Percentiles rank a stretch among this genome's conserved stretches.
These are phyloP conservation scores for Luffa acutangula DNA, from an alignment of 306 rosid species.

Conservation along the genomic window DNA sequence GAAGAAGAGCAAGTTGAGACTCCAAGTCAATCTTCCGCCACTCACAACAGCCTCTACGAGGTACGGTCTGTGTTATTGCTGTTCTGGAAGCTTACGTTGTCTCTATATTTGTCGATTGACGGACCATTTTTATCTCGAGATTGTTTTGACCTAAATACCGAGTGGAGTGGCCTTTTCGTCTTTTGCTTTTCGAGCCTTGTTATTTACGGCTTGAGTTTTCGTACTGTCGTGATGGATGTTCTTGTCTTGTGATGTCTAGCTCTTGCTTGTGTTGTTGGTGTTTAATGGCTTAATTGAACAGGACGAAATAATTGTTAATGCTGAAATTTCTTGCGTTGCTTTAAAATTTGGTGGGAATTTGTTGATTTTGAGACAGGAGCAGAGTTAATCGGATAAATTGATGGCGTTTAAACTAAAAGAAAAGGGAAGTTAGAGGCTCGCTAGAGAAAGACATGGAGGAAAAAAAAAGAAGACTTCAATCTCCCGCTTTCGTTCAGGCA, in stretches of 20 bases:
- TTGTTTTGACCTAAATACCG: not conserved
- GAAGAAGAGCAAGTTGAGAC: constrained; percentile 11
- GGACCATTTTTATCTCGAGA: not conserved
- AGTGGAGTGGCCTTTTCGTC: not conserved
- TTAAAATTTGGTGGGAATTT: not conserved
- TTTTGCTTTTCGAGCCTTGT: not conserved
- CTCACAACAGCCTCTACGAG: constrained; percentile 45
- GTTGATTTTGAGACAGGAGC: not conserved
- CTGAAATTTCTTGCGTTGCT: not conserved
- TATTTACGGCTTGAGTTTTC: not conserved
- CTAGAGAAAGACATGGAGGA: not conserved
- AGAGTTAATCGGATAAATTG: not conserved
- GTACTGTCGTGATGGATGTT: not conserved
- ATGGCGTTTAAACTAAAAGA: not conserved
- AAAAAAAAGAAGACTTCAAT: not conserved
- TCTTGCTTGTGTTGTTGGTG: not conserved
- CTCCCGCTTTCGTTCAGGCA: not conserved
- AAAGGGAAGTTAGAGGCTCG: not conserved
- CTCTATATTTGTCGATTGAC: not conserved
- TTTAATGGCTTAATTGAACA: not conserved
- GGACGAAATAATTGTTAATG: not conserved
- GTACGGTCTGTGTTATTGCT: constrained; percentile 8
- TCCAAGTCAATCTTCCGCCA: constrained; percentile 14
- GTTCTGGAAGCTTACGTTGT: not conserved
- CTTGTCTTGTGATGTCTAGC: not conserved